Percentiles rank a stretch among this genome's conserved stretches.
These are phyloP conservation scores for Fremontodendron californicum DNA, from an alignment of 345 rosid genomes.

Conservation along the genomic window DNA sequence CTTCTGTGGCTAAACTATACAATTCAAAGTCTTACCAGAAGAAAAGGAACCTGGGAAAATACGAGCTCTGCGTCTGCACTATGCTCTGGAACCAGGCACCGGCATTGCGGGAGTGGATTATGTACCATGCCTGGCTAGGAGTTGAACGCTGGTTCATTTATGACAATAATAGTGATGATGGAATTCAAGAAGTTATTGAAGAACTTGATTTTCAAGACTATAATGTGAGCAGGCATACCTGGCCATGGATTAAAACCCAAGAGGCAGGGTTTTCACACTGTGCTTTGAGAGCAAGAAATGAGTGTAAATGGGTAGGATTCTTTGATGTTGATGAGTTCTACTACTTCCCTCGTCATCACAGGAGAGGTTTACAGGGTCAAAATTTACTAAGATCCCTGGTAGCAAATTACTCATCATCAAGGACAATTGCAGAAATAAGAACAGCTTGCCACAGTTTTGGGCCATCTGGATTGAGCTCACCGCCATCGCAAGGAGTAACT, in stretches of 20 bases:
- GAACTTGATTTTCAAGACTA: conserved; percentile 51
- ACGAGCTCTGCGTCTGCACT: conserved; percentile 82
- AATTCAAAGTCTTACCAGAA: conserved; percentile 14
- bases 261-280: conserved; percentile 99
- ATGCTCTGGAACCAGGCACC: conserved; percentile 97
- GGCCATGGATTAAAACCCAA: conserved; percentile 99
- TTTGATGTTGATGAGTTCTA: conserved; percentile 96
- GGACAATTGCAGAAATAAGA: conserved; percentile 61
- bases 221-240: conserved; percentile 68
- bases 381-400: conserved; percentile 57
- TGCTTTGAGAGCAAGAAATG: conserved; percentile 66
- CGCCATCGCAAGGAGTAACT: conserved; percentile 73
- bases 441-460: conserved; percentile 90
- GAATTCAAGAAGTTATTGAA: conserved; percentile 46
- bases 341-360: conserved; percentile 55
- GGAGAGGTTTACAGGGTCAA: conserved; percentile 39
- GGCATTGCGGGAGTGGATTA: conserved; percentile 73
- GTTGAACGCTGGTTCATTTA: conserved; percentile 92
- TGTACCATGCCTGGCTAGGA: conserved; percentile 90
- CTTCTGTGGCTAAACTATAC: conserved; percentile 61
- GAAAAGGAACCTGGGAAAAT: conserved; percentile 34
- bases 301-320: conserved; percentile 91
- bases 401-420: conserved; percentile 63
- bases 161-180: conserved; percentile 93
- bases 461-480: conserved; percentile 75